A percentile compares a stretch with the other conserved stretches of the same genome.
These are phyloP conservation scores for Tieghemiomyces parasiticus DNA, from an alignment of 192 early-diverging fungal species.

Conservation along the genomic window DNA sequence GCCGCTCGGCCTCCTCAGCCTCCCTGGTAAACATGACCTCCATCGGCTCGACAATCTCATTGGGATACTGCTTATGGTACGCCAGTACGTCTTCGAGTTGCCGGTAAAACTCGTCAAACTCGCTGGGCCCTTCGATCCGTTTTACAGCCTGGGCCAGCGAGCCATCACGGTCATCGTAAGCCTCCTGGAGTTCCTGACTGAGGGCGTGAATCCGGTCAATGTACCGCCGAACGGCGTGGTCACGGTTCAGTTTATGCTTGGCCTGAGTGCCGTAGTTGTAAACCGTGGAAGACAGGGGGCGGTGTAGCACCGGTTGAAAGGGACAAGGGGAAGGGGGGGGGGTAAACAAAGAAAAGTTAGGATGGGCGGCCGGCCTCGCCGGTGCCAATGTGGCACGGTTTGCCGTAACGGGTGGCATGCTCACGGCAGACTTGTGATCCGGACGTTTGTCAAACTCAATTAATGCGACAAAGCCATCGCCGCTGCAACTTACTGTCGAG, in stretches of 20 bases:
- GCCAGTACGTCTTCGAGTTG: conserved; percentile 66
- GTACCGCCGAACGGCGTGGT: conserved; percentile 60
- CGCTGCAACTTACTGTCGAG: conserved; percentile 33
- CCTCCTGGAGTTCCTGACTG: conserved; percentile 39
- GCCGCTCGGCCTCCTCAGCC: conserved; percentile 22
- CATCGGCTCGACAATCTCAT: conserved; percentile 56
- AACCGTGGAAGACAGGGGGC: not conserved
- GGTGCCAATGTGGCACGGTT: not conserved
- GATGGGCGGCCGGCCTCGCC: not conserved
- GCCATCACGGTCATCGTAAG: conserved; percentile 61
- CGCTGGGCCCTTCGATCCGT: conserved; percentile 43
- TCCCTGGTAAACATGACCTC: conserved; percentile 63
- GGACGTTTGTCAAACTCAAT: no score
- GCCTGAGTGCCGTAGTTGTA: conserved; percentile 26
- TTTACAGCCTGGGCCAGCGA: conserved; percentile 51
- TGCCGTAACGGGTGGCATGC: no score
- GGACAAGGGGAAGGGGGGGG: not conserved
- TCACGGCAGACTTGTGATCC: no score
- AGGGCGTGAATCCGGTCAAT: conserved; percentile 53
- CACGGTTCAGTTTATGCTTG: conserved; percentile 62
- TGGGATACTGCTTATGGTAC: conserved; percentile 63
- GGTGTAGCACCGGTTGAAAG: not conserved
- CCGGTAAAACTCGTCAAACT: conserved; percentile 79
- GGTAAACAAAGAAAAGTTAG: not conserved
- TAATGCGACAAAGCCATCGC: not conserved